Percentiles rank a stretch among this genome's conserved stretches.
phyloP scores from a whole-genome alignment of 23 red algal genomes.

The Rhodosorus marinus region DNA sequence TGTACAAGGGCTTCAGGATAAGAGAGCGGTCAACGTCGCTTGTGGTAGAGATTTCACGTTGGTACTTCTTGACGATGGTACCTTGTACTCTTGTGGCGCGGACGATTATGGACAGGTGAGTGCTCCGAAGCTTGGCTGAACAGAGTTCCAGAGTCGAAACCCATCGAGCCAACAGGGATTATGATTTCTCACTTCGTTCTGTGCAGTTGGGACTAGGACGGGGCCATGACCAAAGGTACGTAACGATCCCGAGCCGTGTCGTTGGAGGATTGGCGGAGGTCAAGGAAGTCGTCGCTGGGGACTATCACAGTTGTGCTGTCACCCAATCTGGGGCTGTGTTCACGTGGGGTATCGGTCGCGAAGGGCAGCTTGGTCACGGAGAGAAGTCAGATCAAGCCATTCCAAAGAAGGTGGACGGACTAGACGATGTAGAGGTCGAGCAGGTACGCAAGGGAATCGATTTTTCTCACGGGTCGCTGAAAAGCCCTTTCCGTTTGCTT shows the following conservation, averaged over 20 bases:
- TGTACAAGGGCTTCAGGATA: background rate
- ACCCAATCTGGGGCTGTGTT: background rate
- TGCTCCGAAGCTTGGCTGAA: too few species aligned
- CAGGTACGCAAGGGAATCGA: too few species aligned
- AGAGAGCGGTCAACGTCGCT: slow-evolving; percentile 3
- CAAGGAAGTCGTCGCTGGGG: slow-evolving; percentile 1
- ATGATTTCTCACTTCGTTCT: too few species aligned
- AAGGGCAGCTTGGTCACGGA: slow-evolving; percentile 6
- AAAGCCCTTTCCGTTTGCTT: background rate
- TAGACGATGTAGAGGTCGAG: too few species aligned
- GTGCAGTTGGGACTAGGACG: slow-evolving; percentile 4
- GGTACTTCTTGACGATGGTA: slow-evolving; percentile 1
- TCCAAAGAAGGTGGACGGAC: background rate
- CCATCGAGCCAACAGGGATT: too few species aligned
- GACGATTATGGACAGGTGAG: slow-evolving; percentile 14
- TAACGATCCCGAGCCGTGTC: background rate
- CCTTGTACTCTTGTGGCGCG: slow-evolving; percentile 5
- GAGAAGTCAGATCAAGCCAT: slow-evolving; percentile 7
- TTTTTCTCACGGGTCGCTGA: too few species aligned
- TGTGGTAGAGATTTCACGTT: slow-evolving; percentile 10
- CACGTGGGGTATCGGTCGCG: slow-evolving; percentile 8
- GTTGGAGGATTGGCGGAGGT: background rate
- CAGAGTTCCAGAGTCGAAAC: too few species aligned
- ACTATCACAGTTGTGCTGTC: slow-evolving; percentile 2
- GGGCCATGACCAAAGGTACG: slow-evolving; percentile 4